Evolutionary conservation across 1,284 basidiomycete genomes (phyloP), one percentile per base, ranked within the genome.

Genomic region (Cryptococcus jaspeensis): DNA sequence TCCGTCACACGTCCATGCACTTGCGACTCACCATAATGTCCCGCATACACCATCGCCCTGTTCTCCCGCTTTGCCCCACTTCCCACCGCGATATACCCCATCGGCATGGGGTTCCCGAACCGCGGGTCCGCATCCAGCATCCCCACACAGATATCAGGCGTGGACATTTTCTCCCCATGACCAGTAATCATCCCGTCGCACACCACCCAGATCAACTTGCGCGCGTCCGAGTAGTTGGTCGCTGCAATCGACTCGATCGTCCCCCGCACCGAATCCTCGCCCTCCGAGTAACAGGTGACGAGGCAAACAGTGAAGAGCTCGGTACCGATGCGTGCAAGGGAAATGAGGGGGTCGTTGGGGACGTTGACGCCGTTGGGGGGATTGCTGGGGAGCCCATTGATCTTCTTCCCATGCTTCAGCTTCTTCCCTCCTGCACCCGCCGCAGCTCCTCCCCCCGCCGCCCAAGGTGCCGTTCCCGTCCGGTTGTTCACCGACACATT

Each of bases 161-260:
- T 99, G 64, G 90, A 93, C 70, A 83, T 83, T 76, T 92, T 90
- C 81, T 99, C 95, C 52, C 96, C 96, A 3, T 87, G 87, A 49
- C 96, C 96, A 0, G 95, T 99, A 64, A 99, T 93, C 92, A 99
- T 98, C 5, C 96, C 96, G 76, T 99, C 96, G 38, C 94, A 95
- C 8, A 99, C 88, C 55, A 99, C 82, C 74, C 97, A 96, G 41
- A 99, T 78, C 20, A 99, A 81, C 76, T 99, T 99, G 55, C 94
- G 83, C 39, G 84, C 81, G 77, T 98, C 94, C 8, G 92, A 90
- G 77, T 98, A 99, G 4, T 85, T 87, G 0, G 94, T 97, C 42
- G 80, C 80, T 0, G 92, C 90, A 56, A 99, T 92, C 6, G 92
- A 90, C 74, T 98, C 93, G 56, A 98, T 83, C 0, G 96, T 99